Base-by-base conservation (phyloP, 768 basidiomycete genomes). In the Serendipita indica region DNA sequence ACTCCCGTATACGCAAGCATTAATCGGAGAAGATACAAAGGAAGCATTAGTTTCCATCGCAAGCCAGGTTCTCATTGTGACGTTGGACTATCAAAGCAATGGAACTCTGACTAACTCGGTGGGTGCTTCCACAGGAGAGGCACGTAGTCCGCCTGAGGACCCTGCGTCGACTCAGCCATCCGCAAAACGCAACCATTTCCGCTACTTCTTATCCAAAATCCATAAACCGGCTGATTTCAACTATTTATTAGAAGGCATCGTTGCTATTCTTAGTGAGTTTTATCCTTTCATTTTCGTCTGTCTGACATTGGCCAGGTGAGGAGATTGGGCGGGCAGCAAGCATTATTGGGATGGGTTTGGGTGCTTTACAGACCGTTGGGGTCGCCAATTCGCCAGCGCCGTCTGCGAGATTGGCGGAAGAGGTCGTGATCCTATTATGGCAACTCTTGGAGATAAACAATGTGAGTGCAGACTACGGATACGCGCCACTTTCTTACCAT, bases 191-290 rank as follows among this genome's bases (percentile, higher is more conserved):
- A 98, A 99, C 66, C 81, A 89, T 2, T 99, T 96, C 69, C 77
- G 89, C 54, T 91, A 90, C 69, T 97, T 93, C 69, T 70, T 96
- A 56, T 84, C 89, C 62, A 96, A 96, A 69, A 69, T 98, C 67
- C 94, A 99, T 72, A 84, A 94, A 13, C 79, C 79, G 2, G 82
- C 86, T 70, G 96, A 99, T 69, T 89, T 96, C 65, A 72, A 79
- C 25, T 94, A 93, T 69, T 76, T 98, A 52, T 65, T 89, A 18
- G 75, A 81, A 32, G 92, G 94, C 3, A 73, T 91, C 32, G 43
- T 73, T 7, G 64, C 63, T n/a, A 66, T 69, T 20, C 57, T 72
- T 10, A 62, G 64, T 57, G 30, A 46, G 49, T 25, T 39, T 52
- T 22, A 43, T 34, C 27, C 46, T 45, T 28, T 28, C 62, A 18